These are phyloP conservation scores for Trichoderma asperelloides DNA, from an alignment of 495 filamentous ascomycete genomes.

Conservation along the genomic window DNA sequence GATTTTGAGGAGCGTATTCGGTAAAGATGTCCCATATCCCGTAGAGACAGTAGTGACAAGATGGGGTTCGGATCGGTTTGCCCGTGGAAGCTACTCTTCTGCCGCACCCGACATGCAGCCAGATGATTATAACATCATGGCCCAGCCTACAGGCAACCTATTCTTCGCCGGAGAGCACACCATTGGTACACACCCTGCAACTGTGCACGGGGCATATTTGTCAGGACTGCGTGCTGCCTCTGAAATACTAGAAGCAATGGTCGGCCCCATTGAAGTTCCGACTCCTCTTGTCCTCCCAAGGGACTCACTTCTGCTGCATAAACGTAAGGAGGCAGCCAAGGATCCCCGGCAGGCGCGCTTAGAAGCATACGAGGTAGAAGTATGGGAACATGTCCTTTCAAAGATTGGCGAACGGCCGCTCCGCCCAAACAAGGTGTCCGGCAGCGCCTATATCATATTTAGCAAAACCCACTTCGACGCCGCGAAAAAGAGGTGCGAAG, in stretches of 20 bases:
- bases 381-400: conserved; percentile 57
- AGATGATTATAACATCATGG: conserved; percentile 91
- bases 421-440: conserved; percentile 57
- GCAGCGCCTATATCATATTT: conserved; percentile 68
- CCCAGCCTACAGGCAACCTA: conserved; percentile 71
- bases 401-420: conserved; percentile 65
- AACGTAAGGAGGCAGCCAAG: conserved; percentile 44
- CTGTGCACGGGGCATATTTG: conserved; percentile 93
- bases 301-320: conserved; percentile 34
- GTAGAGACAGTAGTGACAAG: conserved; percentile 87
- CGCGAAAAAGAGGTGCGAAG: conserved; percentile 64
- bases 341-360: conserved; percentile 46
- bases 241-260: conserved; percentile 67
- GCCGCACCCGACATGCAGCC: conserved; percentile 69
- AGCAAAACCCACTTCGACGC: conserved; percentile 72
- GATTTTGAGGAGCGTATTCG: conserved; percentile 58
- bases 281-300: conserved; percentile 65
- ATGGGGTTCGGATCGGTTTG: conserved; percentile 84
- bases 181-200: conserved; percentile 89
- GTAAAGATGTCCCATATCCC: conserved; percentile 52
- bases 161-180: conserved; percentile 98
- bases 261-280: conserved; percentile 73
- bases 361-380: conserved; percentile 64
- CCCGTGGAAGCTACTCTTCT: conserved; percentile 88
- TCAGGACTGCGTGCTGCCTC: conserved; percentile 83